phyloP scores from a whole-genome alignment of 345 rosid genomes.

The Citrus trifoliata region DNA sequence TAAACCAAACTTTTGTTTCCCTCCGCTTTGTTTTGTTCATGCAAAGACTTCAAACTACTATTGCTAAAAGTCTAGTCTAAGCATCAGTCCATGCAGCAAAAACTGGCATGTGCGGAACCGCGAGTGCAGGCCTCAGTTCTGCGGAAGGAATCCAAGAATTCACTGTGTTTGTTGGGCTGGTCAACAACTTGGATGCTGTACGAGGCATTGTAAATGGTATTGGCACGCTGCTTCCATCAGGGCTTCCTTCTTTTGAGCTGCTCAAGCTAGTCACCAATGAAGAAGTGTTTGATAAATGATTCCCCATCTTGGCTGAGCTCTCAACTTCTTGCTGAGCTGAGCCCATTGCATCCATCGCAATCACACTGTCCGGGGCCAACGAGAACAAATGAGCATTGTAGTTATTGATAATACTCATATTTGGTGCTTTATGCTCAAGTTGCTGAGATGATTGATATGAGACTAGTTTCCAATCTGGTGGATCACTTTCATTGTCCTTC shows the following conservation, averaged over 20 bases:
- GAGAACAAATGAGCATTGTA: slow-evolving; percentile 32
- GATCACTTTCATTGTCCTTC: slow-evolving; percentile 18
- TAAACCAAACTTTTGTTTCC: slow-evolving; percentile 8
- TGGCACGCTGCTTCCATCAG: slow-evolving; percentile 45
- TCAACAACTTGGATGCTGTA: slow-evolving; percentile 41
- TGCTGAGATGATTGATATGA: slow-evolving; percentile 38
- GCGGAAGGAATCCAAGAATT: slow-evolving; percentile 58
- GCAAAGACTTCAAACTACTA: slow-evolving; percentile 14
- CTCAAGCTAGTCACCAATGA: slow-evolving; percentile 51
- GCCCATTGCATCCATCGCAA: slow-evolving; percentile 16
- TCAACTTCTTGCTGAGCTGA: slow-evolving; percentile 27
- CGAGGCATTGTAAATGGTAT: slow-evolving; percentile 52
- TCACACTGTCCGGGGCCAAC: slow-evolving; percentile 23
- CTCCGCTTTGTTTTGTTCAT: slow-evolving; percentile 14
- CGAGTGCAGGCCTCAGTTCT: slow-evolving; percentile 48
- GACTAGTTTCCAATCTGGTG: slow-evolving; percentile 38
- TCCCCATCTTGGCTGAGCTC: slow-evolving; percentile 32
- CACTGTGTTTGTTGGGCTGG: slow-evolving; percentile 30
- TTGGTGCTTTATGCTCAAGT: slow-evolving; percentile 25
- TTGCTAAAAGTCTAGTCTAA: slow-evolving; percentile 21
- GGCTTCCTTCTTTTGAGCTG: slow-evolving; percentile 61
- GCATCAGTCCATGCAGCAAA: slow-evolving; percentile 88
- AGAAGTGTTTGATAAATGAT: slow-evolving; percentile 46
- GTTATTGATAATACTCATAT: slow-evolving; percentile 11
- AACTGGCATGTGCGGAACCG: slow-evolving; percentile 67